Evolutionary conservation across 163 green algal genomes (phyloP).

Genomic region (Chlamydomonas reinhardtii): DNA sequence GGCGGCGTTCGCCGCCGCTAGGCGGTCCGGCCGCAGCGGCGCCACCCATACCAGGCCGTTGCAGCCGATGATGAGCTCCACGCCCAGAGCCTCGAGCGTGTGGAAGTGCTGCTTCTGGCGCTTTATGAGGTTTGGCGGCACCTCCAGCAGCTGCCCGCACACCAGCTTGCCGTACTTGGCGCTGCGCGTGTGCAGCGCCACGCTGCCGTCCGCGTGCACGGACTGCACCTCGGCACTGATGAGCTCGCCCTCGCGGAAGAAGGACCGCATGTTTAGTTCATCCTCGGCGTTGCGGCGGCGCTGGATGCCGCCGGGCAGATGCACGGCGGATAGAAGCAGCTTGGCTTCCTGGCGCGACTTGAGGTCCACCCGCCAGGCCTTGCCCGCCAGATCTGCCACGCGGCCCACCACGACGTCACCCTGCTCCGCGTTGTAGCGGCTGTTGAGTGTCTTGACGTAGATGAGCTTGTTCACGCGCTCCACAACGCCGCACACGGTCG

Average conservation of each 20-base stretch:
- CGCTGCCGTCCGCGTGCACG: constrained; percentile 81
- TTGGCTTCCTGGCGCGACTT: constrained; percentile 76
- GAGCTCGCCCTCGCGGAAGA: constrained; percentile 89
- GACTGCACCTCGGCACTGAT: constrained; percentile 93
- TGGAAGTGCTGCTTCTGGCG: constrained; percentile 92
- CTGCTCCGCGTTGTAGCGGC: constrained; percentile 84
- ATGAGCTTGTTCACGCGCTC: constrained; percentile 92
- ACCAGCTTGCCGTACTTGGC: constrained; percentile 90
- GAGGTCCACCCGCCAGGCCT: constrained; percentile 90
- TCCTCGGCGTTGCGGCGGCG: constrained; percentile 91
- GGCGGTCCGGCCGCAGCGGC: constrained; percentile 35
- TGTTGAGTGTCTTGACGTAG: constrained; percentile 81
- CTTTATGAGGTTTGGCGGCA: constrained; percentile 85
- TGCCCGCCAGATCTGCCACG: constrained; percentile 82
- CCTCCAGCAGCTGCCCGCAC: constrained; percentile 79
- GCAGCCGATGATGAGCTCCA: constrained; percentile 80
- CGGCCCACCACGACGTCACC: constrained; percentile 93
- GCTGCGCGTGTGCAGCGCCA: constrained; percentile 89
- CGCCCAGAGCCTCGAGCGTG: constrained; percentile 63
- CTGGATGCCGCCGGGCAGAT: constrained; percentile 87
- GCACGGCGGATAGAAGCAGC: constrained; percentile 88
- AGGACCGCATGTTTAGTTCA: constrained; percentile 90
- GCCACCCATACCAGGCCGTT: constrained; percentile 92
- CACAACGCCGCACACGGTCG: constrained; percentile 85
- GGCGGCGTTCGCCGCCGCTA: not conserved